phyloP scores from a whole-genome alignment of 202 grass and related monocot genomes.

The Panicum virgatum region DNA sequence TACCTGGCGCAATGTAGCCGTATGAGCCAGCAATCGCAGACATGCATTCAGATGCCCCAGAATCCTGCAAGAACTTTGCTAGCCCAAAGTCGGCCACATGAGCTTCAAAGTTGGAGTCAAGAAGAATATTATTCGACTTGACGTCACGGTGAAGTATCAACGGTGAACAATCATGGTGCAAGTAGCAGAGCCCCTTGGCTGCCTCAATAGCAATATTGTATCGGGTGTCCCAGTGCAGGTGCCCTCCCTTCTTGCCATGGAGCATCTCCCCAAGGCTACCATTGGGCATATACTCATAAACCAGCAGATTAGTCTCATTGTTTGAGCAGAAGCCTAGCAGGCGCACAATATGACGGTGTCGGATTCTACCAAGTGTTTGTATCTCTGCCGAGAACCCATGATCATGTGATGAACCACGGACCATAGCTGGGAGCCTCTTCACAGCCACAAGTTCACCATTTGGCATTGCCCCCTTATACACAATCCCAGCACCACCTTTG shows the following conservation, averaged over 20 bases:
- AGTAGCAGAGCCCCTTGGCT: constrained; percentile 68
- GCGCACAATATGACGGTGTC: constrained; percentile 94
- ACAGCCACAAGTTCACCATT: constrained; percentile 83
- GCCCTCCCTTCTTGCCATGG: constrained; percentile 60
- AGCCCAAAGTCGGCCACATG: constrained; percentile 70
- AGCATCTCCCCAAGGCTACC: constrained; percentile 95
- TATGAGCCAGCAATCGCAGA: constrained; percentile 95
- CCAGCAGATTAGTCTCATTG: constrained; percentile 92
- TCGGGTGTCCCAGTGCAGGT: constrained; percentile 61
- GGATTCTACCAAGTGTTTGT: constrained; percentile 93
- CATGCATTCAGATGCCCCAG: constrained; percentile 95
- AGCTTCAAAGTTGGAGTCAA: constrained; percentile 68
- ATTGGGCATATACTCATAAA: constrained; percentile 99
- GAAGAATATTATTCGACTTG: constrained; percentile 71
- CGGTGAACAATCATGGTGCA: constrained; percentile 62
- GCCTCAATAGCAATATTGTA: constrained; percentile 60
- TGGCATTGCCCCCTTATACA: constrained; percentile 91
- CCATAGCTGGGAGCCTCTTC: constrained; percentile 85
- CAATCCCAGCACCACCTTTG: constrained; percentile 94
- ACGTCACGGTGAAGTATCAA: constrained; percentile 70
- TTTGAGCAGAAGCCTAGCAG: constrained; percentile 95
- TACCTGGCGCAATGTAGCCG: constrained; percentile 99
- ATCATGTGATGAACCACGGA: constrained; percentile 84
- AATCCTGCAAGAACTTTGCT: constrained; percentile 72
- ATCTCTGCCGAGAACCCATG: constrained; percentile 97